Conservation (phyloP, 2,329 filamentous ascomycete genomes). For the Diplodia mutila region DNA sequence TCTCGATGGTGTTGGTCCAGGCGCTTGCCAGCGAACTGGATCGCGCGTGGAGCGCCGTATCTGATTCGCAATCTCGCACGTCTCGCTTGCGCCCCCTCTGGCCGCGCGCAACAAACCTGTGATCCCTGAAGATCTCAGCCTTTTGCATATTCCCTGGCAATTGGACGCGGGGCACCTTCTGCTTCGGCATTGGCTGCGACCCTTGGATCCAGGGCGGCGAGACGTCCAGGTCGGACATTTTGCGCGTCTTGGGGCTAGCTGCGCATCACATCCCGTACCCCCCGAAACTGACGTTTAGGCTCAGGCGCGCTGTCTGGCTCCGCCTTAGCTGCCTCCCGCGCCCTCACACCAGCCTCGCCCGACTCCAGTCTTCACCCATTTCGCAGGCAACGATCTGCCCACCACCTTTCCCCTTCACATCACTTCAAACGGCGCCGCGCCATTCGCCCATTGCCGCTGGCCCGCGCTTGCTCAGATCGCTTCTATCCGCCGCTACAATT, state of each 20-base stretch:
- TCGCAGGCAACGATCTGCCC: constrained; percentile 20
- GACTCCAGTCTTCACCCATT: background rate
- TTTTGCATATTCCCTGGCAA: constrained; percentile 25
- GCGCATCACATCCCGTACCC: constrained; percentile 17
- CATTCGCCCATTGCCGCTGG: constrained; percentile 11
- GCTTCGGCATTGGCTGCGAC: constrained; percentile 4
- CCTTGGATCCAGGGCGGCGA: constrained; percentile 12
- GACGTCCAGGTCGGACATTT: constrained; percentile 6
- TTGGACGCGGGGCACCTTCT: constrained; percentile 19
- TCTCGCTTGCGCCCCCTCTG: constrained; percentile 17
- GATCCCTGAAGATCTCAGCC: constrained; percentile 27
- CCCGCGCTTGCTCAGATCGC: constrained; percentile 6
- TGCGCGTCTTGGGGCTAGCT: constrained; percentile 3
- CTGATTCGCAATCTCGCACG: constrained; percentile 21
- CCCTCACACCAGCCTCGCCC: background rate
- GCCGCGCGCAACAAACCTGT: background rate
- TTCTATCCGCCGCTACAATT: constrained; percentile 17
- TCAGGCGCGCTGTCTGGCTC: constrained; percentile 15
- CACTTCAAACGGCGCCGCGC: constrained; percentile 20
- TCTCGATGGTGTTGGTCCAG: constrained; percentile 12
- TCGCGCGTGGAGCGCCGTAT: constrained; percentile 19
- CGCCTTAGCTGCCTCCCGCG: background rate
- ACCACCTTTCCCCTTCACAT: constrained; percentile 12
- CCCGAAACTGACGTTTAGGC: constrained; percentile 8
- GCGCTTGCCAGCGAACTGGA: constrained; percentile 7